Percentiles rank a stretch among this genome's conserved stretches.
Conservation (phyloP, 2,329 filamentous ascomycete genomes). For the Diaporthe citri region DNA sequence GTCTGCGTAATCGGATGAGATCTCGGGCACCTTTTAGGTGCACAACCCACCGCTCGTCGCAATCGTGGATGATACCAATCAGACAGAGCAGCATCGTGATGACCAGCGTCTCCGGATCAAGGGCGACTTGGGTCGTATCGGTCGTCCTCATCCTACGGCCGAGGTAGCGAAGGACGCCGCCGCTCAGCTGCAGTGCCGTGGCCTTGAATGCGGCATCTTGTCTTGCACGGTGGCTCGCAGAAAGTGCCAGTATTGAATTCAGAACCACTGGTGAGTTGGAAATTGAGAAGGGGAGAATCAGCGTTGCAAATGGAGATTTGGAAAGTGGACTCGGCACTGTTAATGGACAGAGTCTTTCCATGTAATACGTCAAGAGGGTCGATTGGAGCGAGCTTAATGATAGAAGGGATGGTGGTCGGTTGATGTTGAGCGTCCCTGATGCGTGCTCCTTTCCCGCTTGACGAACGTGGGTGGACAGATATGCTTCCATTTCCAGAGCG, state of each 20-base stretch:
- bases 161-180: constrained; percentile 52
- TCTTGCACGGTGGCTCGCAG: constrained; percentile 39
- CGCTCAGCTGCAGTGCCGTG: constrained; percentile 47
- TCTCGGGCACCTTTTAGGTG: constrained; percentile 62
- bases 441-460: not conserved
- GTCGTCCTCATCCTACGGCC: constrained; percentile 49
- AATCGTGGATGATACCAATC: constrained; percentile 56
- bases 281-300: constrained; percentile 38
- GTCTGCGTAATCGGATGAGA: constrained; percentile 55
- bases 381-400: constrained; percentile 6
- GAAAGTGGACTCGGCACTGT: constrained; percentile 38
- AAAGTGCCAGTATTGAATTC: constrained; percentile 38
- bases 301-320: constrained; percentile 39
- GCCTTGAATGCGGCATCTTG: constrained; percentile 33
- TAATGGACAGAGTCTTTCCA: constrained; percentile 37
- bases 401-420: not conserved
- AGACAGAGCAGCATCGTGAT: constrained; percentile 61
- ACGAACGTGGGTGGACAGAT: not conserved
- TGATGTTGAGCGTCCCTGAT: not conserved
- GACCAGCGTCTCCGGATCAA: constrained; percentile 51
- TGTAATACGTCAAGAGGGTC: constrained; percentile 38
- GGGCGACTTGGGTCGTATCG: constrained; percentile 39
- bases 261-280: constrained; percentile 38
- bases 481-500: not conserved
- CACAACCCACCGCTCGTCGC: constrained; percentile 56